Conservation (phyloP, 768 basidiomycete genomes). For the Mycena polygramma region DNA sequence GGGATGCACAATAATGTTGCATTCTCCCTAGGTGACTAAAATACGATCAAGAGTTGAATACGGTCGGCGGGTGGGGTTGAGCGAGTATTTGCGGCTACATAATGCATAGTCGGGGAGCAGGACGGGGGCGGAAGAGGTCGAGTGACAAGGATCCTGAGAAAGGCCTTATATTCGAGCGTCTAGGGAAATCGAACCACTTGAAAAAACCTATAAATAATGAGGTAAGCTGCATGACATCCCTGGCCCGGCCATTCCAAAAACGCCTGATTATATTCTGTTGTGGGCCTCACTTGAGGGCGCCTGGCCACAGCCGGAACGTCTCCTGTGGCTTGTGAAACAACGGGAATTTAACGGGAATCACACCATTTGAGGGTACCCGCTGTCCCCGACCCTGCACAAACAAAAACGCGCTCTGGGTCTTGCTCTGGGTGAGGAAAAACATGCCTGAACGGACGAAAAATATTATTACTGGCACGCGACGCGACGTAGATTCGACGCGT, state of each 20-base stretch:
- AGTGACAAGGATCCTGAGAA: constrained; percentile 2
- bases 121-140: neutral
- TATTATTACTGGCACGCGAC: no score
- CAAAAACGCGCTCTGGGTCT: no score
- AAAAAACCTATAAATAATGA: neutral
- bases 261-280: no score
- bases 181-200: constrained; percentile 11
- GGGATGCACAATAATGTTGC: constrained; percentile 14
- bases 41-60: constrained; percentile 31
- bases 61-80: neutral
- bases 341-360: no score
- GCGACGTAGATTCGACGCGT: no score
- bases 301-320: no score
- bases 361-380: no score
- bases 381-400: no score
- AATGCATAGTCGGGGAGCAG: constrained; percentile 5
- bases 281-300: no score
- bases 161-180: constrained; percentile 1
- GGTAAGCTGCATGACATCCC: neutral
- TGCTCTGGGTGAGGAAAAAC: no score
- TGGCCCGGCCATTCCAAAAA: neutral
- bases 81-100: constrained; percentile 1
- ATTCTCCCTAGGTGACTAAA: constrained; percentile 33
- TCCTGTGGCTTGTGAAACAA: no score
- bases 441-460: no score